Base-by-base conservation (phyloP, 2,329 filamentous ascomycete species). In the Phyllachora maydis region DNA sequence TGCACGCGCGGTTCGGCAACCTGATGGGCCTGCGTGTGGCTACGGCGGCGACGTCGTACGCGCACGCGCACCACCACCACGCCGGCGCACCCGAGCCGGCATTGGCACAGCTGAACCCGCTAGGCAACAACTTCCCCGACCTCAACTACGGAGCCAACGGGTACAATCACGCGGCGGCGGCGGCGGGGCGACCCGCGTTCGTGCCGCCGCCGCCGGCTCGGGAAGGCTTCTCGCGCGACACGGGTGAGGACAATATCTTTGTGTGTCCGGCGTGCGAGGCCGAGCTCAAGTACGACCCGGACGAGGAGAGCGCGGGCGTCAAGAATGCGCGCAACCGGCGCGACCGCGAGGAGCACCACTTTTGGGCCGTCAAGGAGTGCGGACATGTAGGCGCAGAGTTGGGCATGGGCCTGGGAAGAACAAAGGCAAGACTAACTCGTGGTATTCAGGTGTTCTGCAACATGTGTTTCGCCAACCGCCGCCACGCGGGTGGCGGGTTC, bases 311-410 rank as follows among this genome's bases (percentile, higher is more conserved):
- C 14, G 31, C 31, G 11, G 38, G 40, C 4, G 23, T 37, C 3
- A 52, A 49, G 38, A 57, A 49, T 30, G 36, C 45, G 7, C 46
- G 50, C 11, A 58, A 50, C 18, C 16, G 16, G 16, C 6, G 9
- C 6, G 51, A 57, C 11, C 47, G 53, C 5, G 60, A 57, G 12
- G 82, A 91, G 46, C 71, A 78, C 40, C 76, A 92, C 37, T 85
- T 95, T 31, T 95, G 83, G 82, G 74, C 88, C 1, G 60, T 88
- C 17, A 92, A 83, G 47, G 62, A 62, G 24, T 98, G 88, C 43
- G 88, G 88, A 32, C 88, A 98, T 52, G 88, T 95, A 6, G n/a
- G n/a, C n/a, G n/a, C n/a, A n/a, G n/a, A n/a, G n/a, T n/a, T n/a
- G n/a, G n/a, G n/a, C n/a, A n/a, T n/a, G n/a, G n/a, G n/a, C n/a